These are phyloP conservation scores for Umbellularia californica DNA, from an alignment of 164 flowering plant species.

Conservation along the genomic window DNA sequence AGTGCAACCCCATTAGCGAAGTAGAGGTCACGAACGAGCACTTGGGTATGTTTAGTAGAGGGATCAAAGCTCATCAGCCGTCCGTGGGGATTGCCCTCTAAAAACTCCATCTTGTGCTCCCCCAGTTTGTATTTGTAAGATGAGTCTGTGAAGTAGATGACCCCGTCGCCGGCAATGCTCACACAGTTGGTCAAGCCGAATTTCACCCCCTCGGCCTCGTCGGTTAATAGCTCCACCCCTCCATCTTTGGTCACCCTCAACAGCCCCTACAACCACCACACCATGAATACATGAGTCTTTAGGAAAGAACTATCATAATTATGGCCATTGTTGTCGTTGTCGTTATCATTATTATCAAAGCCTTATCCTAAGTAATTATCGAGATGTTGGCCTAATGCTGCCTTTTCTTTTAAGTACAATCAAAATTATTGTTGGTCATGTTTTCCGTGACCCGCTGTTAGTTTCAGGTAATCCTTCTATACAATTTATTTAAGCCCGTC, in stretches of 20 bases:
- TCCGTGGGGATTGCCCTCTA: slow-evolving; percentile 78
- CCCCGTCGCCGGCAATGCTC: slow-evolving; percentile 56
- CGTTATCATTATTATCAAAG: too few species aligned
- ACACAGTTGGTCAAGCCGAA: slow-evolving; percentile 64
- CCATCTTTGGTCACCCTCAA: slow-evolving; percentile 47
- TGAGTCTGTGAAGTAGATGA: slow-evolving; percentile 81
- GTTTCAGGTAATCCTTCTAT: too few species aligned
- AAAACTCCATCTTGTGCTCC: slow-evolving; percentile 27
- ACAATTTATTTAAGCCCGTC: too few species aligned
- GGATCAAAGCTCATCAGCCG: slow-evolving; percentile 74
- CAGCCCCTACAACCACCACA: slow-evolving; percentile 45
- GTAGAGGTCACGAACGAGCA: slow-evolving; percentile 56
- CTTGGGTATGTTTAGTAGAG: slow-evolving; percentile 36
- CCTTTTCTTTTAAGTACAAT: too few species aligned
- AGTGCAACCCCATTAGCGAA: slow-evolving; percentile 81
- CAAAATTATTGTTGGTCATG: too few species aligned
- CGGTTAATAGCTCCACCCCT: slow-evolving; percentile 39
- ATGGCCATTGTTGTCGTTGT: not conserved
- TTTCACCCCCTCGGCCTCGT: slow-evolving; percentile 60
- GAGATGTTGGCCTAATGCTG: too few species aligned
- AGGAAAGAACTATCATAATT: too few species aligned
- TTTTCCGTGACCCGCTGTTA: too few species aligned
- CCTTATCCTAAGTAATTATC: not conserved
- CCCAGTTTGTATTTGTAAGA: slow-evolving; percentile 45
- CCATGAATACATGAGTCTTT: too few species aligned